Evolutionary conservation across 306 rosid genomes (phyloP), one percentile per base, ranked within the genome.

Genomic region (Nissolia schottii): DNA sequence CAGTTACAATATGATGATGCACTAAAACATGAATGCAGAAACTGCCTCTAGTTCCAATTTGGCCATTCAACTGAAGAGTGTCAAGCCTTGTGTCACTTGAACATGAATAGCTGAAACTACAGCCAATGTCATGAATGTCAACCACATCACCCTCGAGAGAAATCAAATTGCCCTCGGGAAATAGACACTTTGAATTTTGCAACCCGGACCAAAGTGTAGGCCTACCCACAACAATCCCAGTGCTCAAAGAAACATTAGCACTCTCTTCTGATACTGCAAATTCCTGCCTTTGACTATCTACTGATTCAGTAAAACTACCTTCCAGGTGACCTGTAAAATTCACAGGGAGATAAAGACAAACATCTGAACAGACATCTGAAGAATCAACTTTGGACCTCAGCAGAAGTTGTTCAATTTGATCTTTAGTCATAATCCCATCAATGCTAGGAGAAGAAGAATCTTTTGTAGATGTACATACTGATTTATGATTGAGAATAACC

Each of bases 161-260:
- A 25, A 75, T 71, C 73, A 93, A 73, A 60, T 93, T 83, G 23
- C 97, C 97, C 77, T 82, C 88, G 4, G 97, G 96, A 85, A 86
- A 84, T 79, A 86, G 54, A 77, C 77, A 46, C 71, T 71, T 81
- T 48, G 82, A 76, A 76, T 74, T 71, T 59, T 29, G 62, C 59
- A 75, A 29, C 10, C 63, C 69, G 49, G 79, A 74, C 54, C 61
- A 78, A 56, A 51, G 54, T 24, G 40, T 31, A 80, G 65, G 46
- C 27, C 5, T 58, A 64, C 67, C 38, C 25, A 50, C 41, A 15
- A 24, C 67, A 71, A 78, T 37, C 59, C 67, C 63, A 20, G 50
- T 31, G 66, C 74, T 53, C 20, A 61, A 37, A 75, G 78, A 72
- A 65, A 38, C 54, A 16, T 81, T 72, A 54, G 78, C 43, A 49